Percentiles rank a stretch among this genome's conserved stretches.
phyloP scores from a whole-genome alignment of 2,329 filamentous ascomycete species.

The Penicillium thymicola region DNA sequence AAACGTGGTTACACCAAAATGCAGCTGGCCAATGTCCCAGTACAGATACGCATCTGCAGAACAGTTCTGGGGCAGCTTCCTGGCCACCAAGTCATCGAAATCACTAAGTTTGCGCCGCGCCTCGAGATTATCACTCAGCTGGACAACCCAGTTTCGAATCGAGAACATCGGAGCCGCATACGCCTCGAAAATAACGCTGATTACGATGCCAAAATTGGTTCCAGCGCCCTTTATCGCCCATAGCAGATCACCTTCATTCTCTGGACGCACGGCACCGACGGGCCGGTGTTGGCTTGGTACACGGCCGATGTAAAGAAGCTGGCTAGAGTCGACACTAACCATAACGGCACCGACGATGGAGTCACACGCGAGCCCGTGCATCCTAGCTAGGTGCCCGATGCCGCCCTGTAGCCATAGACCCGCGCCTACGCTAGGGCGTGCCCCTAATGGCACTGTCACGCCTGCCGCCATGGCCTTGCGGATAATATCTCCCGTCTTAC shows the following conservation, averaged over 20 bases:
- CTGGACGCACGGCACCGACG: constrained; percentile 38
- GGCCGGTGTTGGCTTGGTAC: constrained; percentile 51
- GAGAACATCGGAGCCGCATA: constrained; percentile 43
- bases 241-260: constrained; percentile 52
- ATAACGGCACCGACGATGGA: constrained; percentile 52
- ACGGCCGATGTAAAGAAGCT: constrained; percentile 47
- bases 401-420: constrained; percentile 65
- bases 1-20: constrained; percentile 53
- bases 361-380: constrained; percentile 59
- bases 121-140: constrained; percentile 25
- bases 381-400: constrained; percentile 57
- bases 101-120: constrained; percentile 37
- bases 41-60: constrained; percentile 59
- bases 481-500: constrained; percentile 56
- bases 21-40: constrained; percentile 44
- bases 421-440: constrained; percentile 61
- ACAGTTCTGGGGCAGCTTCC: constrained; percentile 39
- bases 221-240: constrained; percentile 60
- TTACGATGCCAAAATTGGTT: constrained; percentile 58
- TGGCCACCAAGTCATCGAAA: constrained; percentile 36
- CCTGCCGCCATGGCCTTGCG: constrained; percentile 45
- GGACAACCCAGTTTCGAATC: constrained; percentile 43
- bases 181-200: constrained; percentile 53
- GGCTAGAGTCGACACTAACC: constrained; percentile 4
- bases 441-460: constrained; percentile 57